Conservation (phyloP, 257 asterid species). For the Linaria vulgaris region DNA sequence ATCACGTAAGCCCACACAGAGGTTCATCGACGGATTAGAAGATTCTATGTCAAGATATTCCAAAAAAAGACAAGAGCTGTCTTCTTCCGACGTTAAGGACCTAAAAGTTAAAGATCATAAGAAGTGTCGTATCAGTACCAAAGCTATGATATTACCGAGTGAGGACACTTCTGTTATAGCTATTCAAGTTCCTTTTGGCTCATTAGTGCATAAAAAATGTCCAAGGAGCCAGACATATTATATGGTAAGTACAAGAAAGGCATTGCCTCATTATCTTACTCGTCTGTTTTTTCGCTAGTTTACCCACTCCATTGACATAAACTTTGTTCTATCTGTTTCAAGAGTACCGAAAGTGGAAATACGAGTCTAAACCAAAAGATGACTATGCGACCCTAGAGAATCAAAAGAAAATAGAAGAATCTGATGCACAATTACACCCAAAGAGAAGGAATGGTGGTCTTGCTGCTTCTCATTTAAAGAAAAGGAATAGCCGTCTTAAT, state of each 20-base stretch:
- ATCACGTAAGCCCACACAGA: conserved; percentile 84
- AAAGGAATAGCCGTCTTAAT: conserved; percentile 23
- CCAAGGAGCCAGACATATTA: conserved; percentile 32
- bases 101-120: conserved; percentile 45
- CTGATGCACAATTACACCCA: conserved; percentile 25
- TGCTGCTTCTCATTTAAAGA: conserved; percentile 29
- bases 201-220: conserved; percentile 54
- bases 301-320: not conserved
- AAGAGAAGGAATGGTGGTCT: conserved; percentile 37
- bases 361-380: conserved; percentile 29
- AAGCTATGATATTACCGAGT: conserved; percentile 34
- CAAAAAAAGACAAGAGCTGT: conserved; percentile 45
- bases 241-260: conserved; percentile 30
- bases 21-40: conserved; percentile 79
- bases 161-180: conserved; percentile 68
- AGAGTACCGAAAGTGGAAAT: conserved; percentile 36
- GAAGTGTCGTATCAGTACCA: conserved; percentile 43
- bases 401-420: conserved; percentile 42
- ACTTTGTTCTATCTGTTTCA: not conserved
- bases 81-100: conserved; percentile 47
- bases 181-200: conserved; percentile 95
- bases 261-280: conserved; percentile 8
- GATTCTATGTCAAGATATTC: conserved; percentile 42
- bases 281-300: not conserved
- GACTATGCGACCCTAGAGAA: conserved; percentile 27